phyloP scores from a whole-genome alignment of 257 asterid genomes.

The Scutellaria baicalensis region DNA sequence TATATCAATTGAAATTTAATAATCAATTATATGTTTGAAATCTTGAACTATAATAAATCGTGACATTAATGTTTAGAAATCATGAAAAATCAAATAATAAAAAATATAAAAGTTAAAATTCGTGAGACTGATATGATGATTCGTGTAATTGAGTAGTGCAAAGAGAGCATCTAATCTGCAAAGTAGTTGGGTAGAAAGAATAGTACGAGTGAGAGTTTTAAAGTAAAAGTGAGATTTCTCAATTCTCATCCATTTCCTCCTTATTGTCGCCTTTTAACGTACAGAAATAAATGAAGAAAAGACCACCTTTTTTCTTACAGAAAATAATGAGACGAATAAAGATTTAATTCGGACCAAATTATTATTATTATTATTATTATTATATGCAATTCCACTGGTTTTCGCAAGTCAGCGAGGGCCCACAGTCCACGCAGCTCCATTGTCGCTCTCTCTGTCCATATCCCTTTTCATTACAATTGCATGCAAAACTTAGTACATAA shows the following conservation, averaged over 20 bases:
- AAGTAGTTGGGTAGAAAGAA: neutral
- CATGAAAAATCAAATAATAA: no score
- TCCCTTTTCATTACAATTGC: constrained; percentile 16
- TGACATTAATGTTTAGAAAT: no score
- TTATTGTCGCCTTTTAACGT: neutral
- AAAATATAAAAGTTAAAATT: no score
- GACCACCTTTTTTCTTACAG: neutral
- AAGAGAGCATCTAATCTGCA: no score
- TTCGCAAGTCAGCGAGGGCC: constrained; percentile 37
- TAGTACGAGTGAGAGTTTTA: neutral
- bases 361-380: neutral
- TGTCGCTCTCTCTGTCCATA: constrained; percentile 13
- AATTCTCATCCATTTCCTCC: neutral
- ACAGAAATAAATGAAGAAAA: neutral
- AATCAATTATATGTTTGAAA: no score
- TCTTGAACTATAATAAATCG: no score
- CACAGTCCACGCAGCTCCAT: constrained; percentile 20
- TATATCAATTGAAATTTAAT: no score
- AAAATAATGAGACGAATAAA: neutral
- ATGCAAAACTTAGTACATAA: constrained; percentile 22
- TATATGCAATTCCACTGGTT: neutral
- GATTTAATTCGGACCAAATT: neutral
- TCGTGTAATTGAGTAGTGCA: no score
- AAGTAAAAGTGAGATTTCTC: constrained; percentile 12
- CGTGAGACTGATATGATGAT: no score